A percentile compares a stretch with the other conserved stretches of the same genome.
Evolutionary conservation across 768 basidiomycete species (phyloP).

Genomic region (Leccinellum luteum): DNA sequence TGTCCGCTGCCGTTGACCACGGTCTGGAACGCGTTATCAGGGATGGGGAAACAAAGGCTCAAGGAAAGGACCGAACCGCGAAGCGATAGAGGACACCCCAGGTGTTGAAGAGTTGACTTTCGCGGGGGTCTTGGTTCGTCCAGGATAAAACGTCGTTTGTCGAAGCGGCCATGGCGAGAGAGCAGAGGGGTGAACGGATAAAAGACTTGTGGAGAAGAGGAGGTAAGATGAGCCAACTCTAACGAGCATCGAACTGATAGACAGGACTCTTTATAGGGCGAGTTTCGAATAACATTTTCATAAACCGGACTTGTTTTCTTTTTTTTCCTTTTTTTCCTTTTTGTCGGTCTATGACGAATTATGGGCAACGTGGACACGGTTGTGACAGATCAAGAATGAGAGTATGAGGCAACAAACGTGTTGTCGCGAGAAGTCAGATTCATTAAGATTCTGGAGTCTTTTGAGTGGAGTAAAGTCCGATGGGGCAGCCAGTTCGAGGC

Average conservation of each 20-base stretch:
- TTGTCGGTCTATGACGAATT: constrained; percentile 47
- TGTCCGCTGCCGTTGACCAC: constrained; percentile 58
- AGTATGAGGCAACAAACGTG: constrained; percentile 71
- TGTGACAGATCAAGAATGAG: constrained; percentile 67
- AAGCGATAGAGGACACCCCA: constrained; percentile 83
- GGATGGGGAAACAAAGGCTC: constrained; percentile 16
- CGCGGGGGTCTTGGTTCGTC: constrained; percentile 84
- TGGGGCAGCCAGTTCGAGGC: constrained; percentile 48
- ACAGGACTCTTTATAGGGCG: constrained; percentile 52
- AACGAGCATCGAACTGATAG: constrained; percentile 11
- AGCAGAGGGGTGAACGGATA: constrained; percentile 26
- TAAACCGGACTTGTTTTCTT: constrained; percentile 41
- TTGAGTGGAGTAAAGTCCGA: constrained; percentile 74
- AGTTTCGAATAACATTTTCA: constrained; percentile 42
- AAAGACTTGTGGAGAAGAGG: constrained; percentile 29
- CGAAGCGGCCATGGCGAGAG: constrained; percentile 45
- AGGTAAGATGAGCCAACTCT: constrained; percentile 30
- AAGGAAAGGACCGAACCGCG: constrained; percentile 46
- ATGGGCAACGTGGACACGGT: constrained; percentile 74
- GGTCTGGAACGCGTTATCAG: constrained; percentile 49
- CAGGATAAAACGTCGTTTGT: constrained; percentile 76
- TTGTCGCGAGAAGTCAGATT: constrained; percentile 62
- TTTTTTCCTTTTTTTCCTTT: constrained; percentile 35
- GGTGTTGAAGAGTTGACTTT: constrained; percentile 78
- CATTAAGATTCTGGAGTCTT: constrained; percentile 53